Evolutionary conservation across 169 alveolate species (phyloP).

Genomic region (Plasmodium malariae): DNA sequence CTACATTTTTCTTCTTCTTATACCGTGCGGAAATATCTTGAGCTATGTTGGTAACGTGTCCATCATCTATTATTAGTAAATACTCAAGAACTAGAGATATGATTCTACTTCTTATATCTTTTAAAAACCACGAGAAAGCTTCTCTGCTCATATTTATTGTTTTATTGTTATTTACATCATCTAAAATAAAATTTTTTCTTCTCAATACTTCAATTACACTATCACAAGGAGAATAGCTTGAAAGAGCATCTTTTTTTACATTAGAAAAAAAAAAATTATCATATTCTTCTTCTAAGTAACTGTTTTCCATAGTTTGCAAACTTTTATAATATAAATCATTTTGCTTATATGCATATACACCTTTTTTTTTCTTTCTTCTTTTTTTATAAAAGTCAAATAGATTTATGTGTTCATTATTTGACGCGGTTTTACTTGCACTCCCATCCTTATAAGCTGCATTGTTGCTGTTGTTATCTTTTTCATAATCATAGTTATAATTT

Average conservation of each 20-base stretch:
- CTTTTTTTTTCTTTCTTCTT: constrained; percentile 45
- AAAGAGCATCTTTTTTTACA: constrained; percentile 21
- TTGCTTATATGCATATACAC: constrained; percentile 67
- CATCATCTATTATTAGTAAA: constrained; percentile 80
- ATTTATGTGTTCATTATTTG: constrained; percentile 1
- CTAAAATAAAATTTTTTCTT: constrained; percentile 59
- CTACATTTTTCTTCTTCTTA: constrained; percentile 20
- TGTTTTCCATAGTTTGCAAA: constrained; percentile 41
- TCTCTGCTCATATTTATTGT: constrained; percentile 85
- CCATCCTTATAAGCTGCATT: no score
- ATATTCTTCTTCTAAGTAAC: constrained; percentile 67
- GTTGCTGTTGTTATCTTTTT: no score
- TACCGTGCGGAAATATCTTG: constrained; percentile 18
- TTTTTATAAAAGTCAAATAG: constrained; percentile 9
- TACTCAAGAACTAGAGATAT: constrained; percentile 84
- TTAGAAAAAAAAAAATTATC: constrained; percentile 61
- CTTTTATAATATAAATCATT: constrained; percentile 70
- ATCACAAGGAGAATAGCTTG: constrained; percentile 23
- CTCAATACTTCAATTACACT: constrained; percentile 61
- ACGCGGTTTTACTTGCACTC: no score
- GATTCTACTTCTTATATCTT: constrained; percentile 86
- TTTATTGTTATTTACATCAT: constrained; percentile 68
- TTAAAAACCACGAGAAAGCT: constrained; percentile 88
- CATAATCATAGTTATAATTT: no score
- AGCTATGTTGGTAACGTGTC: constrained; percentile 77